phyloP scores from a whole-genome alignment of 2,329 filamentous ascomycete species.

The Oidium heveae region DNA sequence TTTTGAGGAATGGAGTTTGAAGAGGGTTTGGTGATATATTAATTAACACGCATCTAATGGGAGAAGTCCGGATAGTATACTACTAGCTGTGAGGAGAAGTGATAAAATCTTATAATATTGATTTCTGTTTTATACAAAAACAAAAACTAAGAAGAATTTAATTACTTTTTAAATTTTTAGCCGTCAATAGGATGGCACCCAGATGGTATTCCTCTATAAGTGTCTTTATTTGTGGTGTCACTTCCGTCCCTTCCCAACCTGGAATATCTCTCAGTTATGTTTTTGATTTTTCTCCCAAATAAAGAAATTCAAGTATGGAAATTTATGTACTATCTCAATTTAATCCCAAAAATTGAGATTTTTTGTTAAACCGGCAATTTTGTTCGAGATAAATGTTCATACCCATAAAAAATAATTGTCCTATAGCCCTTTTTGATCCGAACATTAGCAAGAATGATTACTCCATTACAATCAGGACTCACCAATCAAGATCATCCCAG shows the following conservation, averaged over 20 bases:
- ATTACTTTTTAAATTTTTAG: slow-evolving; percentile 64
- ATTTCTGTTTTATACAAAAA: no score
- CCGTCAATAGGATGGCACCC: slow-evolving; percentile 63
- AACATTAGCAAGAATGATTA: no score
- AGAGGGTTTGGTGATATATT: no score
- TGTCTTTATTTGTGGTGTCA: slow-evolving; percentile 58
- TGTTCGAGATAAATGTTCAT: neutral
- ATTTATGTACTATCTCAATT: no score
- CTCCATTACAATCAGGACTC: neutral
- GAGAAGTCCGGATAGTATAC: no score
- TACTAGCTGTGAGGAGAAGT: no score
- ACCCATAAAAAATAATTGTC: slow-evolving; percentile 50
- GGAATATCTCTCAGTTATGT: neutral
- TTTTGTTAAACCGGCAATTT: no score
- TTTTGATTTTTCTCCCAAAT: no score
- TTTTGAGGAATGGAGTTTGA: neutral
- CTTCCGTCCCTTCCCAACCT: slow-evolving; percentile 62
- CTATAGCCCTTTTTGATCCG: slow-evolving; percentile 29
- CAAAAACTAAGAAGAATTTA: neutral
- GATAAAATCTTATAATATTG: no score
- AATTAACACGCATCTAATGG: no score
- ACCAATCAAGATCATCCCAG: slow-evolving; percentile 14
- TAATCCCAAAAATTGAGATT: no score
- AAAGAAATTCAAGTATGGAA: no score
- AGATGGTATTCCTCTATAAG: slow-evolving; percentile 68